Base-by-base conservation (phyloP, 2,329 filamentous ascomycete genomes). In the Bisporella sp. region DNA sequence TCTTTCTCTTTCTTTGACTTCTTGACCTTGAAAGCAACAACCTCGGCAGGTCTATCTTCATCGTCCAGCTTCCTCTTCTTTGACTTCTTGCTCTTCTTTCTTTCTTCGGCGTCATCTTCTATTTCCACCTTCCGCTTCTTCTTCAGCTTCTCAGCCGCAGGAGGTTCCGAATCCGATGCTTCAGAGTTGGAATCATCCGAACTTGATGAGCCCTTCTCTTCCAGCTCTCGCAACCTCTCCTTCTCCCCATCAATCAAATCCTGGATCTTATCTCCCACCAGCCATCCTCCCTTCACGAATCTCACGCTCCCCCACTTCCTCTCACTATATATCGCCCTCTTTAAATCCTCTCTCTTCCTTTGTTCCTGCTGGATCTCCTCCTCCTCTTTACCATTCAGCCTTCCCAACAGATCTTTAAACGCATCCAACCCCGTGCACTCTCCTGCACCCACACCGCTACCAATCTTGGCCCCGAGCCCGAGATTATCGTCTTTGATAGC, bases 401-500 rank as follows among this genome's bases (percentile, higher is more conserved):
- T 77, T 28, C 92, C 91, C 21, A 99, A 73, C 4, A 99, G 72
- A 56, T 89, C 88, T 63, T 91, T 88, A 59, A 97, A 89, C 13
- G 85, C 86, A 64, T 91, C 87, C 37, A 97, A 76, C 0, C 92
- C 93, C 28, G 92, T 95, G 56, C 89, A 81, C 64, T 88, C 81
- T 57, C 70, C 78, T 57, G 89, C 84, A 4, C 75, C 71, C 39
- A 75, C 71, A 57, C 85, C 83, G 60, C 81, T 82, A 49, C 84
- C 85, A 56, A 81, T 76, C 66, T 85, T 85, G 57, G 91, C 93
- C 31, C 93, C 93, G 41, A 99, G 74, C 3, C 93, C 93, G 41
- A 95, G 79, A 60, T 85, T 95, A 66, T 97, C 90, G 64, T 97
- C 91, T 64, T 96, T 96, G 56, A 96, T 71, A 31, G 82, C 71